Base-by-base conservation (phyloP, 495 filamentous ascomycete genomes). In the Parachaetomium inaequale region DNA sequence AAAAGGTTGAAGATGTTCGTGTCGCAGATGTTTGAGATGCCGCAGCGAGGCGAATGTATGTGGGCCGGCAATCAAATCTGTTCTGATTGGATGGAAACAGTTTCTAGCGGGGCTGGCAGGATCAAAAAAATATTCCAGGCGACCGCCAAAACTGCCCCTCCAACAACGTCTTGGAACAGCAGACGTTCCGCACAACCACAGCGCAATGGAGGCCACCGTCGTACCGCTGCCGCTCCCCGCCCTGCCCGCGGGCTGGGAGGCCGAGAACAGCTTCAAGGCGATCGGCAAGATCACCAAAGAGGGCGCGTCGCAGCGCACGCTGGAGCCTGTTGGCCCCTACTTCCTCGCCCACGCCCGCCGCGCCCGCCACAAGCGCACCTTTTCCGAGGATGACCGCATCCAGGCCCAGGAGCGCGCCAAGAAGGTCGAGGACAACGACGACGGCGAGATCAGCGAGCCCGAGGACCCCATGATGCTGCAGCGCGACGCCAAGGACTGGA, bases 401-500 rank as follows among this genome's bases (percentile, higher is more conserved):
- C 91, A 97, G 76, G 94, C 94, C 29, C 88, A 93, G 78, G 85
- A 93, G 72, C 93, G 87, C 63, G 93, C 92, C 69, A 94, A 94
- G 85, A 96, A 94, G 77, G 87, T 94, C 53, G 94, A 98, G 76
- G 91, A 93, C 63, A 90, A 96, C 58, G 88, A 96, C 58, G 85
- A 87, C 49, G 88, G 87, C 67, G 91, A 96, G 58, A 93, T 94
- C 75, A 93, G 89, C 79, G 94, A 98, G 78, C 78, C 87, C 40
- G 94, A 98, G 76, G 91, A 96, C 69, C 86, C 89, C 54, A 81
- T 94, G 80, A 89, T 97, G 85, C 87, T 98, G 15, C 79, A 86
- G 68, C 85, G 93, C 29, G 93, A 98, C 66, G 91, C 94, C 63
- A 98, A 98, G 82, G 94, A 98, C 82, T 98, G 94, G 94, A 98